phyloP scores from a whole-genome alignment of 78 protist genomes.

The Dictyostelium citrinum region DNA sequence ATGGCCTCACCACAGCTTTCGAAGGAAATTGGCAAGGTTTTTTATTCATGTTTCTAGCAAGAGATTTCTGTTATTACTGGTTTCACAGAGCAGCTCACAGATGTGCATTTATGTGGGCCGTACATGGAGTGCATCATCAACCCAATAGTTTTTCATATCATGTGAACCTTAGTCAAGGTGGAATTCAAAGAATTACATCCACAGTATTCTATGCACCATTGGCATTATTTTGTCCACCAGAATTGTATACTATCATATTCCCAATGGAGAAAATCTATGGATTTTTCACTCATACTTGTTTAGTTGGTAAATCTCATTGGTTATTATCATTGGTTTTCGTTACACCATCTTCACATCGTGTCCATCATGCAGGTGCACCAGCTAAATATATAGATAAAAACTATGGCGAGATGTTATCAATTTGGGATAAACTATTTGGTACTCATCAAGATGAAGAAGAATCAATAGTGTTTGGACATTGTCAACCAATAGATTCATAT shows the following conservation, averaged over 20 bases:
- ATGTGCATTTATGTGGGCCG: conserved; percentile 13
- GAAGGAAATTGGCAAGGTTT: conserved; percentile 6
- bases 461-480: conserved; percentile 31
- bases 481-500: not conserved
- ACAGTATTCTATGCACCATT: conserved; percentile 68
- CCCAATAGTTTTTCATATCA: not conserved
- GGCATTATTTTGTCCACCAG: conserved; percentile 69
- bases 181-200: conserved; percentile 26
- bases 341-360: conserved; percentile 86
- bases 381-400: conserved; percentile 78
- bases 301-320: conserved; percentile 23
- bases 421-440: conserved; percentile 83
- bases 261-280: conserved; percentile 48
- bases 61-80: conserved; percentile 11
- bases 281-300: conserved; percentile 78
- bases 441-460: conserved; percentile 75
- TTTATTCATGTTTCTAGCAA: not conserved
- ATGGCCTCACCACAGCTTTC: not conserved
- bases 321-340: conserved; percentile 36
- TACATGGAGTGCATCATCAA: not conserved
- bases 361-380: conserved; percentile 81
- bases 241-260: conserved; percentile 44
- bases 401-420: conserved; percentile 80
- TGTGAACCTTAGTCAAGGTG: conserved; percentile 29
- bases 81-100: not conserved